A percentile compares a stretch with the other conserved stretches of the same genome.
Conservation (phyloP, 148 eudicot species). For the Beta vulgaris region DNA sequence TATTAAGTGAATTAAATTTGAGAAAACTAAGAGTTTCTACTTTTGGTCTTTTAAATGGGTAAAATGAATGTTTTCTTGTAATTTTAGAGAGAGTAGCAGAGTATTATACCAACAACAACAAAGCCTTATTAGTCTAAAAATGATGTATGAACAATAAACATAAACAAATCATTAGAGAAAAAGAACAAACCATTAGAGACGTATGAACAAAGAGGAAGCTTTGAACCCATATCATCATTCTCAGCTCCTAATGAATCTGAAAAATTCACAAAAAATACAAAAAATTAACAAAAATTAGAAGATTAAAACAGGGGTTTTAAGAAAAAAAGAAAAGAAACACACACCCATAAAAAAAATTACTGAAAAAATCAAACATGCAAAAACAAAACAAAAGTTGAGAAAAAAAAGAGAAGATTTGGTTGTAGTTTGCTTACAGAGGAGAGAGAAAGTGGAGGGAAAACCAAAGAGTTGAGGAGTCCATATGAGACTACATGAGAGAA, state of each 20-base stretch:
- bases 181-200: conserved; percentile 57
- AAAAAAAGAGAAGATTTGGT: neutral
- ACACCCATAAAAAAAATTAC: neutral
- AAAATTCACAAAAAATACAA: conserved; percentile 13
- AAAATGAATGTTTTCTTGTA: neutral
- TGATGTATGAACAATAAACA: neutral
- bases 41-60: neutral
- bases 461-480: conserved; percentile 45
- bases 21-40: too few relatives aligned
- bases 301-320: neutral
- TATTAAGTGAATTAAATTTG: too few relatives aligned
- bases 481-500: conserved; percentile 52
- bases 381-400: neutral
- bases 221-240: conserved; percentile 36
- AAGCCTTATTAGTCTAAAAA: too few relatives aligned
- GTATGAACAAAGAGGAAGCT: conserved; percentile 55
- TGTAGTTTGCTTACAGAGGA: conserved; percentile 42
- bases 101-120: too few relatives aligned
- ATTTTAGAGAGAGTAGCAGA: neutral
- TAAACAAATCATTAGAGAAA: neutral
- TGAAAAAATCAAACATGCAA: neutral
- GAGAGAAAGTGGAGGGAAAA: conserved; percentile 39
- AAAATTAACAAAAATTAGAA: neutral
- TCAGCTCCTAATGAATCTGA: conserved; percentile 57
- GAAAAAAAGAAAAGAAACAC: neutral